phyloP scores from a whole-genome alignment of 768 basidiomycete genomes.

The Pleurotus cornucopiae region DNA sequence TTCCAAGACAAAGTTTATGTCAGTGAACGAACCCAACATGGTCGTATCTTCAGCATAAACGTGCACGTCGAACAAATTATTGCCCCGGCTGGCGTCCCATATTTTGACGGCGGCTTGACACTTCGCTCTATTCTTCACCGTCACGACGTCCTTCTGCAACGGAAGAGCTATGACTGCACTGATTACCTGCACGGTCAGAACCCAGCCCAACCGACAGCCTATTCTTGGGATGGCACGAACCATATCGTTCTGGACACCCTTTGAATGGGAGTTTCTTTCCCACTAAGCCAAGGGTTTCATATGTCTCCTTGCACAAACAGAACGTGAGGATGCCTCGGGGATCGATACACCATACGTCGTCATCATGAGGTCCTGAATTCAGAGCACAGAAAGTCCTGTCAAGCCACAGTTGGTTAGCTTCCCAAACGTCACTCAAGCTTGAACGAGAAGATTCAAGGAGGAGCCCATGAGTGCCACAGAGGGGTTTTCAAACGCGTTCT shows the following conservation, averaged over 20 bases:
- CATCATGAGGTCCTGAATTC: slow-evolving; percentile 25
- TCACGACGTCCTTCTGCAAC: slow-evolving; percentile 34
- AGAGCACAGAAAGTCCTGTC: slow-evolving; percentile 35
- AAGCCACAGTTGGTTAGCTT: not conserved
- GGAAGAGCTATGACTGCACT: slow-evolving; percentile 44
- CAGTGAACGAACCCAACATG: not conserved
- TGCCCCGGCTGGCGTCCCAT: slow-evolving; percentile 47
- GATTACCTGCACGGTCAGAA: slow-evolving; percentile 7
- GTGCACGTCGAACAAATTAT: slow-evolving; percentile 40
- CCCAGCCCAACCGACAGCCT: no score
- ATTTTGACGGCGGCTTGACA: slow-evolving; percentile 33
- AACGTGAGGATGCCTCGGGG: slow-evolving; percentile 56
- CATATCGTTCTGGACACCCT: slow-evolving; percentile 39
- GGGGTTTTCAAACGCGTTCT: no score
- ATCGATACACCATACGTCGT: slow-evolving; percentile 72
- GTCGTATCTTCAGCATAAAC: slow-evolving; percentile 28
- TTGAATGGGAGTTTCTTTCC: slow-evolving; percentile 56
- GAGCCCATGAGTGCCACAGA: no score
- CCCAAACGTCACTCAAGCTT: not conserved
- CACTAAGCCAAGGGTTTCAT: slow-evolving; percentile 56
- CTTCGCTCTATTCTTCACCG: slow-evolving; percentile 30
- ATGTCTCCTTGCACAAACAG: slow-evolving; percentile 50
- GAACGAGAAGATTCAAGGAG: not conserved
- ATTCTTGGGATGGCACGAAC: slow-evolving; percentile 27
- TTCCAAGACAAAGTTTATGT: not conserved